These are phyloP conservation scores for Chlorociboria aeruginascens DNA, from an alignment of 495 filamentous ascomycete species.

Conservation along the genomic window DNA sequence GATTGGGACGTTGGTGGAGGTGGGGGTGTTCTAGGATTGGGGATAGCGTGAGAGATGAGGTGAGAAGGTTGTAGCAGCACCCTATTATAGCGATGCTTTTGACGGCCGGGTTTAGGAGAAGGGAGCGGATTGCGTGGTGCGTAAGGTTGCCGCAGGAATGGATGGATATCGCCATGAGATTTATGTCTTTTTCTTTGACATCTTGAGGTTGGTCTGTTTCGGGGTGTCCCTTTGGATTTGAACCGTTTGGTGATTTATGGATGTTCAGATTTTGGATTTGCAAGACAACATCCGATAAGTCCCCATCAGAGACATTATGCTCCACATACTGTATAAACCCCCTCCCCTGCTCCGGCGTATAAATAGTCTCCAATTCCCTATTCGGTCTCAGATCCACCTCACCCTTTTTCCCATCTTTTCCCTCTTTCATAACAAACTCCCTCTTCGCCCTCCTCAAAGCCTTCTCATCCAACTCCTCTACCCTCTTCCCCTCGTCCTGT, in stretches of 20 bases:
- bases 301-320: conserved; percentile 43
- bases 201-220: conserved; percentile 21
- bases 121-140: conserved; percentile 84
- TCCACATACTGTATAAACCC: conserved; percentile 59
- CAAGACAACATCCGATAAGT: conserved; percentile 43
- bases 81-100: conserved; percentile 87
- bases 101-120: conserved; percentile 71
- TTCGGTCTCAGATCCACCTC: conserved; percentile 33
- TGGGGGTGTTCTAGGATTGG: conserved; percentile 69
- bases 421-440: conserved; percentile 7
- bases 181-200: conserved; percentile 19
- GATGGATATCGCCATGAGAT: conserved; percentile 79
- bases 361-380: conserved; percentile 32
- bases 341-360: conserved; percentile 39
- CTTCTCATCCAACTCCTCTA: conserved; percentile 26
- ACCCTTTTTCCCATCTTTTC: conserved; percentile 19
- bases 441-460: conserved; percentile 23
- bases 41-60: conserved; percentile 66
- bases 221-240: conserved; percentile 13
- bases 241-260: not conserved
- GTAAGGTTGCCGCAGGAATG: conserved; percentile 95
- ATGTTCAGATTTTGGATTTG: conserved; percentile 20
- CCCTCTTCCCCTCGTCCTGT: conserved; percentile 26
- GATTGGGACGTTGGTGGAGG: conserved; percentile 38
- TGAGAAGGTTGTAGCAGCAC: conserved; percentile 95